A percentile compares a stretch with the other conserved stretches of the same genome.
phyloP scores from a whole-genome alignment of 306 rosid species.

The Corylus americana region DNA sequence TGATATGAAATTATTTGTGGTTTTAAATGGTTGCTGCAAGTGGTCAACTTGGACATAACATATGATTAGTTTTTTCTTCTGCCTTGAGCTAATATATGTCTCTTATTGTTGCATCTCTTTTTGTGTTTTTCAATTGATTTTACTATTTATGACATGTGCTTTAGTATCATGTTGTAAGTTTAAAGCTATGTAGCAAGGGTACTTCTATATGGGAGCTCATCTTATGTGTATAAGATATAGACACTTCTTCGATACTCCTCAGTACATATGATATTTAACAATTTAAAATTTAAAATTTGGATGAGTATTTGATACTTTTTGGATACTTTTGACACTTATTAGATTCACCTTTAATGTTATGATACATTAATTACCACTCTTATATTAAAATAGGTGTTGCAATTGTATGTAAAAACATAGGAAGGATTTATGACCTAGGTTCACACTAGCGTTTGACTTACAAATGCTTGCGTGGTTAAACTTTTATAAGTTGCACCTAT shows the following conservation, averaged over 20 bases:
- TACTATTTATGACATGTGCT: not conserved
- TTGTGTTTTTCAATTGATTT: not conserved
- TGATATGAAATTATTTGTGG: not conserved
- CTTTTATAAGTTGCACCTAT: not conserved
- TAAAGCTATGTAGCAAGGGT: not conserved
- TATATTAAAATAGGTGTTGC: not conserved
- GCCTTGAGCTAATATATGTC: not conserved
- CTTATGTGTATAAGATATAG: not conserved
- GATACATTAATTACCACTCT: not conserved
- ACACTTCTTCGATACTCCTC: not conserved
- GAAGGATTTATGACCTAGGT: not conserved
- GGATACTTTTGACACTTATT: too few relatives aligned
- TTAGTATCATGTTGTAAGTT: not conserved
- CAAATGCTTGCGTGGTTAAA: not conserved
- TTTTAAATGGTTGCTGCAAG: not conserved
- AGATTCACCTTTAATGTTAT: too few relatives aligned
- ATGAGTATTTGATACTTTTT: not conserved
- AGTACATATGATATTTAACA: not conserved
- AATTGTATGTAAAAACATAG: not conserved
- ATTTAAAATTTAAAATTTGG: not conserved
- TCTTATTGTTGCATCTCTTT: not conserved
- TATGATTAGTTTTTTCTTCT: not conserved
- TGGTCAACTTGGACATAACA: not conserved
- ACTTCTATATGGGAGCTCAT: not conserved
- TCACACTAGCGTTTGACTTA: too few relatives aligned